Base-by-base conservation (phyloP, 2,329 filamentous ascomycete genomes). In the Elsinoe ampelina region DNA sequence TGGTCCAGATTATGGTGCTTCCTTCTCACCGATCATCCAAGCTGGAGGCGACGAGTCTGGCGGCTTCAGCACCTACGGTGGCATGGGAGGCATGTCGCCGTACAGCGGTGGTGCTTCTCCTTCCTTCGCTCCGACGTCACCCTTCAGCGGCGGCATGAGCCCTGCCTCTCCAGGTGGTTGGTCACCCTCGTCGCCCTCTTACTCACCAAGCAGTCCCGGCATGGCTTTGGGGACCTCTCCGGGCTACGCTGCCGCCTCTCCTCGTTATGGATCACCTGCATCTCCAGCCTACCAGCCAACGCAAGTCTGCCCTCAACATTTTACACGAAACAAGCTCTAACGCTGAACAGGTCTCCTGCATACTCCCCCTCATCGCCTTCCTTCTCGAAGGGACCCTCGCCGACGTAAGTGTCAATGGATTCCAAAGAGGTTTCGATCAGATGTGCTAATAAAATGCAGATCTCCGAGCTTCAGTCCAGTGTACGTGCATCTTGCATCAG, bases 1-100 rank as follows among this genome's bases (percentile, higher is more conserved):
- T 20, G 86, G 87, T 42, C 75, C 77, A 30, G 79, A 82, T 60
- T 80, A 80, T 57, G 79, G 81, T 60, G 79, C 81, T 30, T 75
- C 75, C 36, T 85, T 85, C 78, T 93, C 88, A 34, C 88, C 88
- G 51, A 89, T 93, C 66, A 83, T 87, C 63, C 80, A 80, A 61
- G 79, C 82, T 54, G 86, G 86, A 42, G 75, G 77, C 15, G 69
- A 72, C 55, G 81, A 83, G 59, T 73, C 71, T 58, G 80, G 80
- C 58, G 77, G 77, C 57, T 78, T 84, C 61, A 80, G 77, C 26
- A 73, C 78, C 26, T 92, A 90, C 57, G 86, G 89, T 60, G 79
- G 78, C 58, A 71, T 75, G 56, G 77, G 80, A 62, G 77, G 77
- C 10, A 78, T 83, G 72, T 90, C 86, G 67, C 85, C 88, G 1